Conservation (phyloP, 2,329 filamentous ascomycete genomes). For the Fusarium buxicola region DNA sequence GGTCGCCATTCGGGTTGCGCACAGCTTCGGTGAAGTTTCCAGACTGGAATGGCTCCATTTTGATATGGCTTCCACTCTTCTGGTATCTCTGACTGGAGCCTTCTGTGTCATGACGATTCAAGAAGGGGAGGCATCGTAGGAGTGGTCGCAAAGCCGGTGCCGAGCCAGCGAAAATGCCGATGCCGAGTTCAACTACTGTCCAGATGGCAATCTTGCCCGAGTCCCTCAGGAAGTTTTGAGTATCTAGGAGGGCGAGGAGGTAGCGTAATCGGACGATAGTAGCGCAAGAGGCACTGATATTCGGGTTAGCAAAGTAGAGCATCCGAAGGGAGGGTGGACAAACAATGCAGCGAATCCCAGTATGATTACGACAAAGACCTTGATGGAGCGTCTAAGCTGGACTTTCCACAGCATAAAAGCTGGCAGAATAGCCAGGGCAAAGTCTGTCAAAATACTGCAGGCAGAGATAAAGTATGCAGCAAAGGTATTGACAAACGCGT, state of each 20-base stretch:
- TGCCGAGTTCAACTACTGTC: conserved; percentile 14
- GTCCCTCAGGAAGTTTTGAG: conserved; percentile 3
- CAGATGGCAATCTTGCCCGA: conserved; percentile 15
- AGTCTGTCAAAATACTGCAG: conserved; percentile 7
- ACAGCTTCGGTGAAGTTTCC: neutral
- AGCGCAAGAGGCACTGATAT: conserved; percentile 3
- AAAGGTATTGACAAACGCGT: conserved; percentile 7
- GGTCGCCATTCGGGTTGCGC: neutral
- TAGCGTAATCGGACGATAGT: conserved; percentile 10
- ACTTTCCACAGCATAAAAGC: conserved; percentile 4
- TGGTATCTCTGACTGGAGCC: neutral
- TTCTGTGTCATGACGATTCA: neutral
- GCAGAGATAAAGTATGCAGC: conserved; percentile 18
- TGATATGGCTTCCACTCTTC: neutral
- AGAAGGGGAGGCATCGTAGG: conserved; percentile 6
- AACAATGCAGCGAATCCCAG: conserved; percentile 6
- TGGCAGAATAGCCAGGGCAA: conserved; percentile 4
- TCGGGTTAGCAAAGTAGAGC: neutral
- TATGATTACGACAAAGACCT: conserved; percentile 12
- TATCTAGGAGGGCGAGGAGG: conserved; percentile 11
- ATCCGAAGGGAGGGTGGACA: neutral
- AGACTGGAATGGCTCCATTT: neutral
- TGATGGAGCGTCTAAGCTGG: conserved; percentile 4
- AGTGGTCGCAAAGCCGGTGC: conserved; percentile 9
- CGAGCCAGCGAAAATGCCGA: conserved; percentile 16